Evolutionary conservation across 75 land plant genomes (phyloP).

Genomic region (Larix kaempferi): DNA sequence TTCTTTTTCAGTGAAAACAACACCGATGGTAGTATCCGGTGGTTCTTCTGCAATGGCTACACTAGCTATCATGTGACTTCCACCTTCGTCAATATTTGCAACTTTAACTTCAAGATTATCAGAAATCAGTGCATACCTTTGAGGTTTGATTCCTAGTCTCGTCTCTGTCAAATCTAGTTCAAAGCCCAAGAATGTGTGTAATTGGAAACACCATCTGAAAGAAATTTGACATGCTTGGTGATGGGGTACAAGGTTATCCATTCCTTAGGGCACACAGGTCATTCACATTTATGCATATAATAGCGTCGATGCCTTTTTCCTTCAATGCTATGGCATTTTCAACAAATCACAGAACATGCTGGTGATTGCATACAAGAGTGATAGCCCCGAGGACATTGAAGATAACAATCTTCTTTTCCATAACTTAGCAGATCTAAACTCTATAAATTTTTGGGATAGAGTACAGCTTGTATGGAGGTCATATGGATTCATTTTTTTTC

Average conservation of each 20-base stretch:
- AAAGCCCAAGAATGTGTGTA: conserved; percentile 81
- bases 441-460: too few species aligned
- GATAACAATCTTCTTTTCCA: conserved; percentile 65
- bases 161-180: conserved; percentile 80
- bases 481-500: too few species aligned
- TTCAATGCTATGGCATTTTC: conserved; percentile 52
- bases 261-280: conserved; percentile 88
- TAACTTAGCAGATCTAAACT: too few species aligned
- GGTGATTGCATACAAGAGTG: conserved; percentile 44
- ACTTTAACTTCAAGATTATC: conserved; percentile 78
- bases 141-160: conserved; percentile 74
- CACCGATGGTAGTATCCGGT: too few species aligned
- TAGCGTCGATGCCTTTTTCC: conserved; percentile 61
- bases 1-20: too few species aligned
- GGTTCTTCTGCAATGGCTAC: too few species aligned
- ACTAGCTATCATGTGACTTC: conserved; percentile 30
- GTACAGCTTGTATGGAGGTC: too few species aligned
- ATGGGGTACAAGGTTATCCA: conserved; percentile 84
- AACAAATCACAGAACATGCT: conserved; percentile 77
- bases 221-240: conserved; percentile 63
- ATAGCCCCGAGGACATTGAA: conserved; percentile 90
- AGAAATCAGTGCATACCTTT: conserved; percentile 67
- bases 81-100: conserved; percentile 84
- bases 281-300: conserved; percentile 67
- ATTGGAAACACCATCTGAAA: conserved; percentile 75